Evolutionary conservation across 2,329 filamentous ascomycete genomes (phyloP).

Genomic region (Madurella mycetomatis): DNA sequence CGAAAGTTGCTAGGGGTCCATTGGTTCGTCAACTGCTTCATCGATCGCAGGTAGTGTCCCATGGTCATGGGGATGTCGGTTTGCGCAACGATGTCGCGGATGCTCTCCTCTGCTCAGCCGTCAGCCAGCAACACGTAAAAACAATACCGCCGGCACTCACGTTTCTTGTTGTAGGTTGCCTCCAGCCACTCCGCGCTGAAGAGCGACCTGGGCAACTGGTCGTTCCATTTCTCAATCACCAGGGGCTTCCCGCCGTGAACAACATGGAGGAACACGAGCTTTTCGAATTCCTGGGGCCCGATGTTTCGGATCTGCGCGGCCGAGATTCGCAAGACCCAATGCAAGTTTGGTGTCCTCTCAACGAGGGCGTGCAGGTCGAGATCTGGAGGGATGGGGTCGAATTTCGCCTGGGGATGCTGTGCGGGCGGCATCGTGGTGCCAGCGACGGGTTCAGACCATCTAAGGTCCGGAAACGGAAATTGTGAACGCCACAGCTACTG

Average conservation of each 20-base stretch:
- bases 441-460: constrained; percentile 5
- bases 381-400: constrained; percentile 84
- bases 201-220: constrained; percentile 66
- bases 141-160: constrained; percentile 40
- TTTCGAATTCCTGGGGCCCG: constrained; percentile 76
- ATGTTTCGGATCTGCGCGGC: constrained; percentile 73
- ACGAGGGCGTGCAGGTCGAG: constrained; percentile 75
- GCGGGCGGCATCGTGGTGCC: constrained; percentile 62
- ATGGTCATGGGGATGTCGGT: constrained; percentile 78
- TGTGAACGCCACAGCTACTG: constrained; percentile 1
- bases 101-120: constrained; percentile 63
- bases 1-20: constrained; percentile 72
- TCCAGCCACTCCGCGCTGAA: constrained; percentile 81
- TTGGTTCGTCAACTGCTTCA: constrained; percentile 78
- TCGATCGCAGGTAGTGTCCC: constrained; percentile 83
- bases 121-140: neutral
- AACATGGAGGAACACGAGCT: constrained; percentile 77
- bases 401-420: constrained; percentile 76
- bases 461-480: neutral
- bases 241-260: constrained; percentile 81
- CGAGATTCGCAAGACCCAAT: constrained; percentile 77
- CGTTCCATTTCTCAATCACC: constrained; percentile 84
- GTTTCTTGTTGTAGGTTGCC: constrained; percentile 71
- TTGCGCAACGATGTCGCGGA: constrained; percentile 72
- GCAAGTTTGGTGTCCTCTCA: constrained; percentile 75